These are phyloP conservation scores for Cynara cardunculus DNA, from an alignment of 129 eudicot species.

Conservation along the genomic window DNA sequence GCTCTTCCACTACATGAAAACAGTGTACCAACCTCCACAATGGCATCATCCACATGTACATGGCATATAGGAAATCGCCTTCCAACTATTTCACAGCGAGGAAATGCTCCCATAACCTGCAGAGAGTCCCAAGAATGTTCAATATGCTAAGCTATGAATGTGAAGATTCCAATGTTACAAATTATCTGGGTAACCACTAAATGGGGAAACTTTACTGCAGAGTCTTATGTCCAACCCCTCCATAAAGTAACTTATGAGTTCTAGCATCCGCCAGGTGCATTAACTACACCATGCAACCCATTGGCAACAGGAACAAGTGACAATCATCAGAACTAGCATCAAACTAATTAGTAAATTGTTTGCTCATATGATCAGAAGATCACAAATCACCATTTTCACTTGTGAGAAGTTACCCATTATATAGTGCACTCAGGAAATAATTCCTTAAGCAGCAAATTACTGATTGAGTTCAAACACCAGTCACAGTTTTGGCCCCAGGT, in stretches of 20 bases:
- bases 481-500: background rate
- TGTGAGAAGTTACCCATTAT: too few relatives aligned
- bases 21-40: slow-evolving; percentile 49
- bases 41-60: slow-evolving; percentile 53
- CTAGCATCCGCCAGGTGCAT: too few relatives aligned
- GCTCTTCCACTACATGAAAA: background rate
- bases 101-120: slow-evolving; percentile 55
- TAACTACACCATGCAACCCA: too few relatives aligned
- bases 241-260: too few relatives aligned
- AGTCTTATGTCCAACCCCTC: too few relatives aligned
- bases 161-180: background rate
- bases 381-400: too few relatives aligned
- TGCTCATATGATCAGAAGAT: too few relatives aligned
- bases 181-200: too few relatives aligned
- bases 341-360: too few relatives aligned
- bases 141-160: background rate
- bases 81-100: slow-evolving; percentile 57
- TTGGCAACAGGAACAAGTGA: too few relatives aligned
- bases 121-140: background rate
- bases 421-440: background rate
- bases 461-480: background rate
- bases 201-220: too few relatives aligned
- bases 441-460: background rate
- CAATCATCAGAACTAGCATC: too few relatives aligned
- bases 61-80: slow-evolving; percentile 73